Base-by-base conservation (phyloP, 2,329 filamentous ascomycete species). In the Tolypocladium ovalisporum region DNA sequence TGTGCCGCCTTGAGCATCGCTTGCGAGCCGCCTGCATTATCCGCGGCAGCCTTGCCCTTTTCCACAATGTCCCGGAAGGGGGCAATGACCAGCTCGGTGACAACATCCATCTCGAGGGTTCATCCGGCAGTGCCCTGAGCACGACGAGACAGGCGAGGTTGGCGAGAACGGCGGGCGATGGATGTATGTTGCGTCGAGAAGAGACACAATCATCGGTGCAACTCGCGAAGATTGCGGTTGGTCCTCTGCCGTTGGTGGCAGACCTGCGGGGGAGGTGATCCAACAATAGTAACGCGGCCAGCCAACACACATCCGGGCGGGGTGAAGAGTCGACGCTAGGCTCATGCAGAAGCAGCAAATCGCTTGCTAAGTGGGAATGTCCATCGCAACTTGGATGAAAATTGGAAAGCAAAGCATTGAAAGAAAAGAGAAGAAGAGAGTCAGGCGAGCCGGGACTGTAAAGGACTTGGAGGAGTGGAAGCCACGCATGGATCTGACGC, bases 51-150 rank as follows among this genome's bases (percentile, higher is more conserved):
- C 37, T 70, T 76, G 36, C 75, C 79, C 69, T 80, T 81, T 49
- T 79, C 75, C 55, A 80, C 74, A 56, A 82, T 75, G 51, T 82
- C 78, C 55, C 68, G 72, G 62, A 82, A 83, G 34, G 79, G 78
- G 39, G 71, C 71, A 34, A 81, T 67, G 40, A 81, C 76, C 52
- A 82, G 74, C 51, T 73, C 70, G 51, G 63, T 62, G 29, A 75
- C 68, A 54, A 72, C 67, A 58, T 76, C 73, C 75, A 77, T 77
- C 29, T 37, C 8, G 24, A 29, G 17, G 1, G 8, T 7, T 49
- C 24, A 13, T n/a, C 24, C 22, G 32, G 17, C 42, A 34, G 29
- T 13, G 47, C 27, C n/a, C 3, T n/a, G 29, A 34, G 5, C 17
- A 34, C 27, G 8, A 19, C 8, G 19, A 51, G 47, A n/a, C 34